A percentile compares a stretch with the other conserved stretches of the same genome.
Evolutionary conservation across 2,329 filamentous ascomycete species (phyloP).

Genomic region (Colletotrichum liriopes): DNA sequence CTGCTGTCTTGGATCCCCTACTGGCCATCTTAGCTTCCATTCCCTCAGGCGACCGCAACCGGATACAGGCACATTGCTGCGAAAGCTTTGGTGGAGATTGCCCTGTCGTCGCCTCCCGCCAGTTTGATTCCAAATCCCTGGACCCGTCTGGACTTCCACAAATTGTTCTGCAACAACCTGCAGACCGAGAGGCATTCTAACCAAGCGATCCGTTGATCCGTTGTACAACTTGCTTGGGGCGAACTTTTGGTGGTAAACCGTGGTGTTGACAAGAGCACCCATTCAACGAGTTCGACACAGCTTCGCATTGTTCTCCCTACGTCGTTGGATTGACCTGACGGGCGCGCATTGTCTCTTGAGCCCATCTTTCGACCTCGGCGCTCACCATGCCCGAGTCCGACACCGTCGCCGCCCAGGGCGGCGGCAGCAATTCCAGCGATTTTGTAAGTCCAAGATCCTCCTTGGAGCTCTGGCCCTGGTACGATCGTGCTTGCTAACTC

Average conservation of each 20-base stretch:
- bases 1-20: conserved; percentile 37
- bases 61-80: conserved; percentile 40
- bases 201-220: conserved; percentile 2
- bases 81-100: conserved; percentile 40
- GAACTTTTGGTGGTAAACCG: background rate
- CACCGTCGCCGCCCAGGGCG: conserved; percentile 57
- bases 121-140: conserved; percentile 32
- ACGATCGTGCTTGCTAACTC: conserved; percentile 48
- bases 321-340: background rate
- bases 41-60: conserved; percentile 39
- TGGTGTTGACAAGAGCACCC: background rate
- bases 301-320: conserved; percentile 7
- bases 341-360: background rate
- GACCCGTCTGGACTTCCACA: conserved; percentile 18
- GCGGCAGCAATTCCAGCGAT: conserved; percentile 89
- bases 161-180: conserved; percentile 20
- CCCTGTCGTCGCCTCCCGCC: conserved; percentile 9
- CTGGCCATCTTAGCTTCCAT: conserved; percentile 32
- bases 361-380: conserved; percentile 27
- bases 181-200: conserved; percentile 10
- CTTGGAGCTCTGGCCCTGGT: conserved; percentile 31
- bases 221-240: conserved; percentile 22
- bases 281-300: background rate
- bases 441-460: conserved; percentile 77
- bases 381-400: conserved; percentile 56